Evolutionary conservation across 2,329 filamentous ascomycete species (phyloP), one percentile per base, ranked within the genome.

Genomic region (Exophiala alcalophila): DNA sequence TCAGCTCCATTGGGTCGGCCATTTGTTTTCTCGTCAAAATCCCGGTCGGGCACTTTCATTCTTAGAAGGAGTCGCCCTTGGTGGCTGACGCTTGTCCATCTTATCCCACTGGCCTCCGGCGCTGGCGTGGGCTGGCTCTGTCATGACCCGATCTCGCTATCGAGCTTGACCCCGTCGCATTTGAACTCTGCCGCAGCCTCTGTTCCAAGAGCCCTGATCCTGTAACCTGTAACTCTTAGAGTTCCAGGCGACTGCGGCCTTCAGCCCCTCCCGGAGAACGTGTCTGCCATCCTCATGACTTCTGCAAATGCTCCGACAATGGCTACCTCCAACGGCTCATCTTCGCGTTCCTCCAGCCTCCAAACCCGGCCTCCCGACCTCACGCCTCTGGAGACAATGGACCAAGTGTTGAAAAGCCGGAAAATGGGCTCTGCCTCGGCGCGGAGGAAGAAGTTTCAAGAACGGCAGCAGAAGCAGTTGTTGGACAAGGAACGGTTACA

Each of bases 341-440:
- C 19, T 9, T 23, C 23, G 29, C 25, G 38, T 30, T 31, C 28
- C 21, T 24, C 31, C 23, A 23, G 34, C 31, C 39, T 44, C 14
- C 7, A 27, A 16, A 15, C 33, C 28, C 14, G 30, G 5, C 28
- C 43, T 23, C 15, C 37, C 19, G 16, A 12, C 19, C 23, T 32
- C 24, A 5, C 14, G 8, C 2, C 29, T 14, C 12, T 32, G 8
- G n/a, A 14, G 16, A 30, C 25, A 33, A 57, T 55, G 53, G 50
- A 54, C 19, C 40, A 53, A 39, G 29, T 35, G 4, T 37, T 54
- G 21, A 49, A 47, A 37, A 32, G 38, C 12, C 33, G 48, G n/a
- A 45, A 43, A 28, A 34, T 52, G 40, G 39, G 30, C 29, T 53
- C 53, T 23, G 53, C 40, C n/a, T 53, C 50, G 35, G 50, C 46